Evolutionary conservation across 1,139 yeast genomes (phyloP).

Genomic region (Zygoascus sp.): DNA sequence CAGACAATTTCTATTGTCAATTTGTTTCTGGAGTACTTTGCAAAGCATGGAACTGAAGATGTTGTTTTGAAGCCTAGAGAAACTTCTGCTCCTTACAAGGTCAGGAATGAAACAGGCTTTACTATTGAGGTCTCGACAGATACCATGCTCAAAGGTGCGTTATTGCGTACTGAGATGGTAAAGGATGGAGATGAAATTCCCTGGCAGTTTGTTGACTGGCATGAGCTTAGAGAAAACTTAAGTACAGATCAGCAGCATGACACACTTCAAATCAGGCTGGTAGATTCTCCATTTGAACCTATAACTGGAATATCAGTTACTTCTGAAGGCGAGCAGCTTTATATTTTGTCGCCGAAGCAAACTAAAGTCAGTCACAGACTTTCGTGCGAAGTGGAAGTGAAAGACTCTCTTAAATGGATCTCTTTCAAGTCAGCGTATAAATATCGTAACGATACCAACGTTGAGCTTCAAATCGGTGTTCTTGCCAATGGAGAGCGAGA

Average conservation of each 20-base stretch:
- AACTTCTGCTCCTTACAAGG: slow-evolving; percentile 74
- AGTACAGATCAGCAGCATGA: slow-evolving; percentile 60
- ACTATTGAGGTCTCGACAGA: slow-evolving; percentile 71
- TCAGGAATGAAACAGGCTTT: slow-evolving; percentile 81
- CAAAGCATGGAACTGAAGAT: slow-evolving; percentile 58
- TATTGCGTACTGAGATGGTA: slow-evolving; percentile 30
- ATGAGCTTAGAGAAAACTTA: slow-evolving; percentile 72
- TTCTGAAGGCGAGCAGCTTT: slow-evolving; percentile 79
- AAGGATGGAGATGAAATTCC: slow-evolving; percentile 52
- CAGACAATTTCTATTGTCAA: slow-evolving; percentile 46
- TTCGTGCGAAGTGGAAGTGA: slow-evolving; percentile 63
- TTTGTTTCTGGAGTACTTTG: slow-evolving; percentile 58
- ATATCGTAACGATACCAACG: slow-evolving; percentile 66
- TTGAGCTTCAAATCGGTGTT: slow-evolving; percentile 45
- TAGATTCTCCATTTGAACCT: slow-evolving; percentile 52
- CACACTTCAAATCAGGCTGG: slow-evolving; percentile 55
- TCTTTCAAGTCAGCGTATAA: slow-evolving; percentile 69
- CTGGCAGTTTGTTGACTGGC: slow-evolving; percentile 97
- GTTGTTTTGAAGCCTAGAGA: slow-evolving; percentile 61
- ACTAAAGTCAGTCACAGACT: slow-evolving; percentile 67
- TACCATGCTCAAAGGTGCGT: slow-evolving; percentile 25
- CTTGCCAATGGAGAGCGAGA: neutral
- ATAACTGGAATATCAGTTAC: slow-evolving; percentile 60
- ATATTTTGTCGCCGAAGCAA: slow-evolving; percentile 60
- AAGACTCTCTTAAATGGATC: slow-evolving; percentile 73